phyloP scores from a whole-genome alignment of 1,139 yeast genomes.

The Zygoascus sp. region DNA sequence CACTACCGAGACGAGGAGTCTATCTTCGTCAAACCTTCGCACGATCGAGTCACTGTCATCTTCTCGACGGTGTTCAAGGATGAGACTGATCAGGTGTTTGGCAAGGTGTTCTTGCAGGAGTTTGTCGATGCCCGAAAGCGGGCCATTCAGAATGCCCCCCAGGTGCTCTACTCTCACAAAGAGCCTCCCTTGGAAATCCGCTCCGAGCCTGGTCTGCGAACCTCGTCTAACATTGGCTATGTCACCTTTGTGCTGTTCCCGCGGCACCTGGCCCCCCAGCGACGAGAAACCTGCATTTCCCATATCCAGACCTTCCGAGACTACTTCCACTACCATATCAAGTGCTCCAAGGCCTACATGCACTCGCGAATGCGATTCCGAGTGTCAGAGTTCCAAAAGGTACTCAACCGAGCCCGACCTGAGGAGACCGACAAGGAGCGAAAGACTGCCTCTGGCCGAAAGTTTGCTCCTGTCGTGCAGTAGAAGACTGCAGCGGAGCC shows the following conservation, averaged over 20 bases:
- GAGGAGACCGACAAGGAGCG: slow-evolving; percentile 81
- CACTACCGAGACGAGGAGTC: slow-evolving; percentile 92
- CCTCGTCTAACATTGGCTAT: slow-evolving; percentile 38
- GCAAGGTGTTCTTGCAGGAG: slow-evolving; percentile 93
- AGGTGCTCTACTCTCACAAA: slow-evolving; percentile 81
- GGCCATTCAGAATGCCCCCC: slow-evolving; percentile 97
- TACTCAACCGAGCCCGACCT: slow-evolving; percentile 93
- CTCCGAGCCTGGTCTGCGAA: slow-evolving; percentile 33
- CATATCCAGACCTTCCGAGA: slow-evolving; percentile 90
- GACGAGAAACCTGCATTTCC: slow-evolving; percentile 78
- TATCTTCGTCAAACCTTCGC: slow-evolving; percentile 84
- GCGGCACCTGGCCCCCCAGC: slow-evolving; percentile 67
- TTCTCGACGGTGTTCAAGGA: slow-evolving; percentile 93
- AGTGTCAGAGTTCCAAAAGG: slow-evolving; percentile 89
- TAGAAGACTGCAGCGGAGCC: no score
- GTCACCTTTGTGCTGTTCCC: slow-evolving; percentile 53
- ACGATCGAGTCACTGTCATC: slow-evolving; percentile 93
- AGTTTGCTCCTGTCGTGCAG: slow-evolving; percentile 42
- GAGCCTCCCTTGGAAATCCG: slow-evolving; percentile 93
- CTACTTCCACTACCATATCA: slow-evolving; percentile 96
- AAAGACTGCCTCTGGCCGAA: slow-evolving; percentile 80
- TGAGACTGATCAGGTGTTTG: slow-evolving; percentile 93
- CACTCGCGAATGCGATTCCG: slow-evolving; percentile 97
- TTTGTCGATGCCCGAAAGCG: slow-evolving; percentile 96
- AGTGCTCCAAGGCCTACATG: slow-evolving; percentile 96